phyloP scores from a whole-genome alignment of 768 basidiomycete species.

The Sporobolomyces roseus region DNA sequence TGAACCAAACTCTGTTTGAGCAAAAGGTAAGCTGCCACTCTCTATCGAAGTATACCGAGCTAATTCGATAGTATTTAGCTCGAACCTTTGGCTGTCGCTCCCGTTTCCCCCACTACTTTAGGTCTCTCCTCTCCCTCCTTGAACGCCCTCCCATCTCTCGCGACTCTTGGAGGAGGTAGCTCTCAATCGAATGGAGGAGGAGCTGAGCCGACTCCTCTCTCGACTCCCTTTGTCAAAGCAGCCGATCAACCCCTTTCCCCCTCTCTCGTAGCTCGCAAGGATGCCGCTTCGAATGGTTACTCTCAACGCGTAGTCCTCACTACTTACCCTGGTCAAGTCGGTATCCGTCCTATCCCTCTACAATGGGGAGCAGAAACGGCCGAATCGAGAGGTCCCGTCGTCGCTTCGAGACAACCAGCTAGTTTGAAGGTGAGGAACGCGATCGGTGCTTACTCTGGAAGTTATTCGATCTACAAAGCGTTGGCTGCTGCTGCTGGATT shows the following conservation, averaged over 20 bases:
- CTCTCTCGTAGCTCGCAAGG: slow-evolving; percentile 50
- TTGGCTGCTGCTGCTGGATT: slow-evolving; percentile 74
- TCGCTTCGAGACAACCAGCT: slow-evolving; percentile 63
- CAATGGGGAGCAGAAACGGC: slow-evolving; percentile 73
- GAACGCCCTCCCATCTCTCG: slow-evolving; percentile 10
- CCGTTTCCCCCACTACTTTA: slow-evolving; percentile 17
- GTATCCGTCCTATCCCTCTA: slow-evolving; percentile 72
- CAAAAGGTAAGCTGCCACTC: slow-evolving; percentile 1
- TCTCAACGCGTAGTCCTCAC: slow-evolving; percentile 77
- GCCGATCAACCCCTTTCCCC: slow-evolving; percentile 31
- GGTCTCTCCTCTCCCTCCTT: background rate
- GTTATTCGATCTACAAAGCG: slow-evolving; percentile 91
- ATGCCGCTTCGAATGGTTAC: slow-evolving; percentile 59
- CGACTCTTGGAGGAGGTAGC: no score
- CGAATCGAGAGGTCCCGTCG: slow-evolving; percentile 70
- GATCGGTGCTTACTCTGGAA: slow-evolving; percentile 87
- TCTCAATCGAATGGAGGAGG: no score
- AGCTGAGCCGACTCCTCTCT: background rate
- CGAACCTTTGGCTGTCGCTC: slow-evolving; percentile 20
- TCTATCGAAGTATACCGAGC: no score
- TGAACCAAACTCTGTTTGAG: slow-evolving; percentile 31
- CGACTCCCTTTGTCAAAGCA: slow-evolving; percentile 32
- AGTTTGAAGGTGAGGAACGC: slow-evolving; percentile 89
- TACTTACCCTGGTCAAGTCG: slow-evolving; percentile 91
- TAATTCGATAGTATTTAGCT: slow-evolving; percentile 22